Conservation (phyloP, 257 asterid species). For the Fraxinus pennsylvanica region DNA sequence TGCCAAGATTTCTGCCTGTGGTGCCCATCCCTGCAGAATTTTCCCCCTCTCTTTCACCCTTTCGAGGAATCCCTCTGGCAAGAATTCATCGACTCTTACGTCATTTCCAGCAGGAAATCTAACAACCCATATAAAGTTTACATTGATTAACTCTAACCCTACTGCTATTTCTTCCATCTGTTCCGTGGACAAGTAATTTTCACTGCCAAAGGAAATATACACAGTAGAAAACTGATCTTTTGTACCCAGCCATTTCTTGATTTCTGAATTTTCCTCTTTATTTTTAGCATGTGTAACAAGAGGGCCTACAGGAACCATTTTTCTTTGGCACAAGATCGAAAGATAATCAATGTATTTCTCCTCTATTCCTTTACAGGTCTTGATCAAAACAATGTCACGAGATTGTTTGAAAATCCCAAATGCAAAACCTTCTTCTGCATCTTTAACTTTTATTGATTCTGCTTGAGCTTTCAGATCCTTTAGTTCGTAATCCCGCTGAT, state of each 20-base stretch:
- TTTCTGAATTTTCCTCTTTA: neutral
- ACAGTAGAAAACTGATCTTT: constrained; percentile 7
- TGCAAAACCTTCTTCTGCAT: neutral
- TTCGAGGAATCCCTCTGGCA: constrained; percentile 11
- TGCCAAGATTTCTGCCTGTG: constrained; percentile 35
- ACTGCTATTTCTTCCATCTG: constrained; percentile 11
- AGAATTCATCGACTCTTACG: neutral
- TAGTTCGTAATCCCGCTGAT: neutral
- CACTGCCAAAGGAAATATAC: constrained; percentile 23
- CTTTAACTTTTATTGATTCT: neutral
- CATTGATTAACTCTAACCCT: constrained; percentile 9
- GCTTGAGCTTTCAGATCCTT: neutral
- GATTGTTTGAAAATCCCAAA: neutral
- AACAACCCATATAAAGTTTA: constrained; percentile 15
- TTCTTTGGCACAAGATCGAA: neutral
- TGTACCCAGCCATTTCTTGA: constrained; percentile 8
- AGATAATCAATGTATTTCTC: constrained; percentile 17
- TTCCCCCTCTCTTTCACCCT: constrained; percentile 4
- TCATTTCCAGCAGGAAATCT: neutral
- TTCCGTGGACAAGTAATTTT: constrained; percentile 10
- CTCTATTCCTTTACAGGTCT: constrained; percentile 13
- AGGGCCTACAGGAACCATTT: constrained; percentile 15
- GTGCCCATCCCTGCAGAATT: constrained; percentile 35
- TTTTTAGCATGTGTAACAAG: neutral
- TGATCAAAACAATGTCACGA: constrained; percentile 2